phyloP scores from a whole-genome alignment of 225 moss, liverwort and hornwort species.

The Neckera pumila region DNA sequence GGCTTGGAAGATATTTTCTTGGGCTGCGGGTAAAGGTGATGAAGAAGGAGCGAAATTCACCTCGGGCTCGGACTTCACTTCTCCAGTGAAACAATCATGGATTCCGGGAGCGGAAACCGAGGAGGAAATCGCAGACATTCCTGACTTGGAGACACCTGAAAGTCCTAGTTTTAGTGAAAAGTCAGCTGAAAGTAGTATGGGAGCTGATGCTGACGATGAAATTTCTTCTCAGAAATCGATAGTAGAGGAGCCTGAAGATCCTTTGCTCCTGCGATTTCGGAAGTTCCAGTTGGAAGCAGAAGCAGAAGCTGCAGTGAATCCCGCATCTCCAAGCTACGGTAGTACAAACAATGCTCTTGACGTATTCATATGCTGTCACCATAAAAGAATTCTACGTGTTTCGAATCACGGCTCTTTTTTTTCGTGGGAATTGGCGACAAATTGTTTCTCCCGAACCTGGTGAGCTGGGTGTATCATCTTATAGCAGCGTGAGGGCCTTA shows the following conservation, averaged over 20 bases:
- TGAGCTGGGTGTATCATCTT: not conserved
- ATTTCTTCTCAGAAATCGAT: not conserved
- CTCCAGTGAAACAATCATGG: constrained; percentile 21
- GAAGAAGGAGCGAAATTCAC: constrained; percentile 2
- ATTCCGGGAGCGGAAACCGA: constrained; percentile 19
- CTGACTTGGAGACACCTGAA: constrained; percentile 1
- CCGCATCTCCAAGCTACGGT: constrained; percentile 30
- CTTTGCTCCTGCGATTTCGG: constrained; percentile 26
- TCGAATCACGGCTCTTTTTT: not conserved
- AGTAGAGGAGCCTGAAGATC: constrained; percentile 29
- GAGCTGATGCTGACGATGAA: constrained; percentile 7
- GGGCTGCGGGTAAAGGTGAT: constrained; percentile 38
- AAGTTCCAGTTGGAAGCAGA: constrained; percentile 35
- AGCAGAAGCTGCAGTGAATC: constrained; percentile 16
- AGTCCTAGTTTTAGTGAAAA: constrained; percentile 1
- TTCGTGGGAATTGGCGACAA: not conserved
- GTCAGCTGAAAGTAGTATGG: not conserved
- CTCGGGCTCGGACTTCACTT: constrained; percentile 19
- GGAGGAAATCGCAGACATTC: constrained; percentile 15
- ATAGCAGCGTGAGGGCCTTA: not conserved
- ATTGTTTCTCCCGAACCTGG: not conserved
- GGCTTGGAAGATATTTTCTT: constrained; percentile 40
- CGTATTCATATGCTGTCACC: not conserved
- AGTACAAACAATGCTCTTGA: not conserved
- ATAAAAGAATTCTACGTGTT: not conserved